Evolutionary conservation across 2,329 filamentous ascomycete species (phyloP).

Genomic region (Aspergillus luchuensis): DNA sequence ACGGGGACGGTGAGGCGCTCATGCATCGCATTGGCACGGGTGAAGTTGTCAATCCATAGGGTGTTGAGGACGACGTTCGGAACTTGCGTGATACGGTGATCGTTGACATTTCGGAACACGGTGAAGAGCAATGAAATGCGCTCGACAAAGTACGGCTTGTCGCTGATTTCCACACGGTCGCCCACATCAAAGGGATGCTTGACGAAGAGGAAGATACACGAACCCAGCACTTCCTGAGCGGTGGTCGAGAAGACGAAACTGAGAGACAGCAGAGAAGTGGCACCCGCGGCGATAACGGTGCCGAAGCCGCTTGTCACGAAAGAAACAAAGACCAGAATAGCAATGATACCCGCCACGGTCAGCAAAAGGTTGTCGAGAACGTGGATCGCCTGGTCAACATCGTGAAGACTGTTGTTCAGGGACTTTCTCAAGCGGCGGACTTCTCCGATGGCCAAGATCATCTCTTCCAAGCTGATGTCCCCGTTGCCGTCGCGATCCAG

Average conservation of each 20-base stretch:
- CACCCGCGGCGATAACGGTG: conserved; percentile 82
- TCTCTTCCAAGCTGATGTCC: conserved; percentile 92
- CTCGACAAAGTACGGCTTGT: conserved; percentile 76
- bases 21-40: conserved; percentile 87
- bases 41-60: conserved; percentile 93
- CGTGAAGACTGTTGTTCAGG: conserved; percentile 91
- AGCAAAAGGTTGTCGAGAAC: conserved; percentile 86
- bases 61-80: conserved; percentile 92
- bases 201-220: conserved; percentile 97
- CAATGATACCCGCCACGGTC: conserved; percentile 76
- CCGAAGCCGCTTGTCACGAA: conserved; percentile 87
- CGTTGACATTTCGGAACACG: conserved; percentile 81
- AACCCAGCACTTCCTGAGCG: conserved; percentile 92
- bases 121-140: conserved; percentile 93
- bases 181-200: conserved; percentile 98
- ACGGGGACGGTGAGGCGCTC: conserved; percentile 80
- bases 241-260: conserved; percentile 95
- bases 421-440: conserved; percentile 84
- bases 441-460: conserved; percentile 83
- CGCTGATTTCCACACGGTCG: conserved; percentile 80
- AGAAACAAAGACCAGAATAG: conserved; percentile 83
- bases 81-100: conserved; percentile 76
- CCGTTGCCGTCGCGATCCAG: conserved; percentile 89
- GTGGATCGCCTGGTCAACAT: conserved; percentile 90
- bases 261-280: conserved; percentile 88